Evolutionary conservation across 2,329 filamentous ascomycete species (phyloP).

Genomic region (Tetracladium maxilliforme): DNA sequence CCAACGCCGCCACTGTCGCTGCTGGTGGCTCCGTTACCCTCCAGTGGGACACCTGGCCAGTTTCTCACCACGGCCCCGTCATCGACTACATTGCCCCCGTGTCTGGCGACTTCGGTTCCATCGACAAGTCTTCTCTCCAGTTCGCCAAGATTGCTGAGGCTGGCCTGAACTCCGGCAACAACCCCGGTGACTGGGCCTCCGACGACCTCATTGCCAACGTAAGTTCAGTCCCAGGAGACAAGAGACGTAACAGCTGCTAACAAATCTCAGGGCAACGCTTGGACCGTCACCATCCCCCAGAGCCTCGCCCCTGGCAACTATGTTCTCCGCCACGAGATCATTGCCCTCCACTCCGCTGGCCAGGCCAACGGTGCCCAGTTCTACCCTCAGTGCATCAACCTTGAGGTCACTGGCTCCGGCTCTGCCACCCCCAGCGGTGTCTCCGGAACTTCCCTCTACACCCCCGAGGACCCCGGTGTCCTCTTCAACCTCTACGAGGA

Average conservation of each 20-base stretch:
- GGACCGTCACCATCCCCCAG: conserved; percentile 1
- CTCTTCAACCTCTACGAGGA: conserved; percentile 10
- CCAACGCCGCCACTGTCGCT: conserved; percentile 35
- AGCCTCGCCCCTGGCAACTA: conserved; percentile 12
- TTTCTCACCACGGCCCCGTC: conserved; percentile 47
- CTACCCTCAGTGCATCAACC: conserved; percentile 26
- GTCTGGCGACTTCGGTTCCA: conserved; percentile 36
- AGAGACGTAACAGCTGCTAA: too few relatives aligned
- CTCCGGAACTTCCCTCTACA: conserved; percentile 11
- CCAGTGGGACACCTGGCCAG: conserved; percentile 53
- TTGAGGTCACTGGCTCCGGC: conserved; percentile 18
- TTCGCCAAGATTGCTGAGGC: conserved; percentile 50
- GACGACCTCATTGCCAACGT: conserved; percentile 1
- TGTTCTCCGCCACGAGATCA: conserved; percentile 26
- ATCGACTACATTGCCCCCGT: conserved; percentile 49
- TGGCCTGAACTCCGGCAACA: conserved; percentile 30
- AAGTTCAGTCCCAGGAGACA: too few relatives aligned
- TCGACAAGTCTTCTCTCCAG: conserved; percentile 34
- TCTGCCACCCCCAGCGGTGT: conserved; percentile 11
- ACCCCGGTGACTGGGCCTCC: conserved; percentile 17
- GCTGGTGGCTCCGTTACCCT: conserved; percentile 44
- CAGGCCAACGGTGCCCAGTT: conserved; percentile 21
- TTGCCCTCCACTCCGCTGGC: conserved; percentile 21
- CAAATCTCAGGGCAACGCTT: too few relatives aligned
- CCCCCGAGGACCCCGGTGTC: conserved; percentile 15